These are phyloP conservation scores for Crassisporium funariophilum DNA, from an alignment of 768 basidiomycete species.

Conservation along the genomic window DNA sequence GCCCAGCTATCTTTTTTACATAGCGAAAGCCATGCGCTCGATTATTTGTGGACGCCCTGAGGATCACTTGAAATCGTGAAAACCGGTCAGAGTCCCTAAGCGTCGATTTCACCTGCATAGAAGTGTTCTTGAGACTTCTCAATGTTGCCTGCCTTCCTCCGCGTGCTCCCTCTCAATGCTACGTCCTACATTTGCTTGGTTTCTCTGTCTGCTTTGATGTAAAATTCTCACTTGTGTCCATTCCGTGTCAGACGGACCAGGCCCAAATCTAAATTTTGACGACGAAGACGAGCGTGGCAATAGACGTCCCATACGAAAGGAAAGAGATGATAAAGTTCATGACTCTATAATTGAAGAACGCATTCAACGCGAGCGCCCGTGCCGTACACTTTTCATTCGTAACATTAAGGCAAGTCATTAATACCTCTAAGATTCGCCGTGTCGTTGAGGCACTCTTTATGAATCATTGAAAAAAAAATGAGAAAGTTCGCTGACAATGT, in stretches of 20 bases:
- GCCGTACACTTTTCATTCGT: conserved; percentile 94
- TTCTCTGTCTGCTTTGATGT: conserved; percentile 29
- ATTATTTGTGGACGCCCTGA: conserved; percentile 14
- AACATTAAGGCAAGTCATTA: conserved; percentile 95
- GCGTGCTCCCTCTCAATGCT: conserved; percentile 45
- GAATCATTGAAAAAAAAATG: conserved; percentile 1
- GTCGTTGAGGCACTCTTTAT: conserved; percentile 9
- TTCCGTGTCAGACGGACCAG: conserved; percentile 65
- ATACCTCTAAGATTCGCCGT: conserved; percentile 22
- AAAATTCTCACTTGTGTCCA: conserved; percentile 49
- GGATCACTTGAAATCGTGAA: conserved; percentile 27
- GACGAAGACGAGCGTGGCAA: conserved; percentile 49
- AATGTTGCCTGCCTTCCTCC: conserved; percentile 30
- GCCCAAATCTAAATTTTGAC: conserved; percentile 53
- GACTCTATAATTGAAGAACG: conserved; percentile 93
- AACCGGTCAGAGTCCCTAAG: conserved; percentile 28
- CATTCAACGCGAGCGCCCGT: conserved; percentile 90
- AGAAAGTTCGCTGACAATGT: conserved; percentile 20
- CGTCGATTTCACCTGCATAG: conserved; percentile 21
- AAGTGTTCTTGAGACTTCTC: conserved; percentile 32
- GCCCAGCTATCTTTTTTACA: conserved; percentile 46
- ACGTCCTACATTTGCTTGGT: conserved; percentile 47
- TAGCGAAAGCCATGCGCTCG: conserved; percentile 44
- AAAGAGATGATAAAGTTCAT: conserved; percentile 88
- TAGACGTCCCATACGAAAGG: conserved; percentile 61